phyloP scores from a whole-genome alignment of 2,329 filamentous ascomycete species.

The Pseudodiploospora longispora region DNA sequence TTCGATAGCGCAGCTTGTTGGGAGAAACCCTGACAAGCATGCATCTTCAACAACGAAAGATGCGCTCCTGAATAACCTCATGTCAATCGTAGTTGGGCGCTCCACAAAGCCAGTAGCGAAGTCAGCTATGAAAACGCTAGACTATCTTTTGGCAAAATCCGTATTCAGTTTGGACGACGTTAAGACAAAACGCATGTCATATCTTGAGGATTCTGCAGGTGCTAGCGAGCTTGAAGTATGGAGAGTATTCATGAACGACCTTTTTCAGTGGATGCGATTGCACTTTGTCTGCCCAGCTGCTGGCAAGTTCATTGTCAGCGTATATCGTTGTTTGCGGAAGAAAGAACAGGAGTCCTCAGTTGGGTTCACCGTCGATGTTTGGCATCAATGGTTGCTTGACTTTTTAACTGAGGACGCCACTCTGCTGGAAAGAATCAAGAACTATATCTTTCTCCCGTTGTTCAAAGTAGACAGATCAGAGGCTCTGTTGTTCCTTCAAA shows the following conservation, averaged over 20 bases:
- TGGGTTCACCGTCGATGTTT: constrained; percentile 31
- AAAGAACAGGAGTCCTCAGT: constrained; percentile 15
- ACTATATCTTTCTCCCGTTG: constrained; percentile 54
- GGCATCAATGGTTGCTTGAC: constrained; percentile 49
- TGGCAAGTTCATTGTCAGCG: constrained; percentile 51
- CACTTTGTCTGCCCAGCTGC: constrained; percentile 52
- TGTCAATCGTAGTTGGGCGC: constrained; percentile 52
- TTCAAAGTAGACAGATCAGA: constrained; percentile 50
- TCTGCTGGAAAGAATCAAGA: constrained; percentile 55
- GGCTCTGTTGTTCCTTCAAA: constrained; percentile 49
- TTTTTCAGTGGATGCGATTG: constrained; percentile 49
- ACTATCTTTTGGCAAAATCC: constrained; percentile 56
- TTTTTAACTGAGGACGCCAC: constrained; percentile 40
- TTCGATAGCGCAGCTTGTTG: constrained; percentile 42
- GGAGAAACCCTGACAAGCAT: constrained; percentile 38
- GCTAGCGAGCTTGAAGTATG: constrained; percentile 28
- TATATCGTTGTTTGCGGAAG: constrained; percentile 42
- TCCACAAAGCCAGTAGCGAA: constrained; percentile 59
- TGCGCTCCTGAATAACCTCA: constrained; percentile 40
- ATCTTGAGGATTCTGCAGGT: constrained; percentile 19
- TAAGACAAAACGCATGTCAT: constrained; percentile 32
- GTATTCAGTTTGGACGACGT: constrained; percentile 43
- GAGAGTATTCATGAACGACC: constrained; percentile 40
- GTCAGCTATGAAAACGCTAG: constrained; percentile 59
- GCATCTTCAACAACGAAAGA: constrained; percentile 31